Conservation (phyloP, 169 alveolate species). For the Plasmodium fragile region DNA sequence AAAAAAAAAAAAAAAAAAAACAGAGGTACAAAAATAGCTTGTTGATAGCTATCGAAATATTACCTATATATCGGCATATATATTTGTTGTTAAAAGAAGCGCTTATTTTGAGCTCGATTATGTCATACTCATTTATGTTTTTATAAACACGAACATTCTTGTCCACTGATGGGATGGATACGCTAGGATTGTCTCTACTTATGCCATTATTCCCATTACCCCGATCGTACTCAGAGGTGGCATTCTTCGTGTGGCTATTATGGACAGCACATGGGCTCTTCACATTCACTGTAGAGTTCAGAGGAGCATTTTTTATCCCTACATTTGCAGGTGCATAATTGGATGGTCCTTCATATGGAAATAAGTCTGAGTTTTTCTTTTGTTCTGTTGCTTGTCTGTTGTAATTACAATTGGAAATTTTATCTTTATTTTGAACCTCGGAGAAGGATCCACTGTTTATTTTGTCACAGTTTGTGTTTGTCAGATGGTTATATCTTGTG, state of each 20-base stretch:
- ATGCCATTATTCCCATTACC: not conserved
- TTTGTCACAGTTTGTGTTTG: not conserved
- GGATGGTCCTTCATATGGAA: not conserved
- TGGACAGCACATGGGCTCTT: slow-evolving; percentile 4
- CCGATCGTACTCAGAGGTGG: not conserved
- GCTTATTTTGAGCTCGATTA: slow-evolving; percentile 72
- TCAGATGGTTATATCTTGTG: not conserved
- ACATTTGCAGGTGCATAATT: slow-evolving; percentile 21
- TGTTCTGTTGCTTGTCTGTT: not conserved
- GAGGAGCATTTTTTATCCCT: not conserved
- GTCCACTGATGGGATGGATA: slow-evolving; percentile 2
- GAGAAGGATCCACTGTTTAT: not conserved
- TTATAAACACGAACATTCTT: slow-evolving; percentile 72
- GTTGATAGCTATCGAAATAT: not conserved
- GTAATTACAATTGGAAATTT: not conserved
- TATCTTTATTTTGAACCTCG: not conserved
- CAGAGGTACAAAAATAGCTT: not conserved
- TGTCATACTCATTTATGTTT: slow-evolving; percentile 73
- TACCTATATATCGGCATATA: slow-evolving; percentile 74
- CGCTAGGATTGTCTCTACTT: slow-evolving; percentile 1
- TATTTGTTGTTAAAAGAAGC: slow-evolving; percentile 68
- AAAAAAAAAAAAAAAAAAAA: slow-evolving; percentile 3
- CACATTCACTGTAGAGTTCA: not conserved
- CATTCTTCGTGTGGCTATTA: slow-evolving; percentile 19
- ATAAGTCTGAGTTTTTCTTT: not conserved